phyloP scores from a whole-genome alignment of 306 rosid genomes.

The Quercus ilex region DNA sequence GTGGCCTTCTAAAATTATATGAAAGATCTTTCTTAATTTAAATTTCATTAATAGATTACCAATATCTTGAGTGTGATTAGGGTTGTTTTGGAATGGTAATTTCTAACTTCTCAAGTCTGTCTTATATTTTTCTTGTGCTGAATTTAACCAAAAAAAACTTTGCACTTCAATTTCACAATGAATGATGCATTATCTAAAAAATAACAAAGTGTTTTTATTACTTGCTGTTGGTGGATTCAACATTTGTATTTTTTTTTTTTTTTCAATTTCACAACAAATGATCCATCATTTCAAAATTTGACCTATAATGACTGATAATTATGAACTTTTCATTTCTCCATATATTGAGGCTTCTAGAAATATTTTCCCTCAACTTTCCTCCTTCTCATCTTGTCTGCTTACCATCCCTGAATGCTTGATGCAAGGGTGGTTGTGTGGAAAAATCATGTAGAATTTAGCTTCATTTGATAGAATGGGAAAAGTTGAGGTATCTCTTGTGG shows the following conservation, averaged over 20 bases:
- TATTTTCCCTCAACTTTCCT: not conserved
- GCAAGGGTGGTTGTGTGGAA: not conserved
- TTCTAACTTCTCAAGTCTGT: not conserved
- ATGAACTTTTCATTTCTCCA: not conserved
- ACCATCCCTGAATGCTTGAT: not conserved
- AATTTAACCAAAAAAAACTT: not conserved
- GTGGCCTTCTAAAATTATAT: not conserved
- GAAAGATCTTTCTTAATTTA: not conserved
- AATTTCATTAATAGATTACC: not conserved
- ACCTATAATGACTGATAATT: not conserved
- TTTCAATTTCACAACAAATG: not conserved
- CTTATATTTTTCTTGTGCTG: not conserved
- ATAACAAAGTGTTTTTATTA: not conserved
- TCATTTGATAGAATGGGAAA: not conserved
- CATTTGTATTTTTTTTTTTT: not conserved
- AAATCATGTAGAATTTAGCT: not conserved
- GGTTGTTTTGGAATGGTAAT: not conserved
- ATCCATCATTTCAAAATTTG: not conserved
- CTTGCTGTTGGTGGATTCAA: not conserved
- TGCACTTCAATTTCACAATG: not conserved
- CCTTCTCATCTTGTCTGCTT: not conserved
- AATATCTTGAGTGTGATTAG: not conserved
- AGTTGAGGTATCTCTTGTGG: not conserved
- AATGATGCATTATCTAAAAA: not conserved
- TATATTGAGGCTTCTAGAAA: not conserved